These are phyloP conservation scores for Gloeostereum incarnatum DNA, from an alignment of 768 basidiomycete genomes.

Conservation along the genomic window DNA sequence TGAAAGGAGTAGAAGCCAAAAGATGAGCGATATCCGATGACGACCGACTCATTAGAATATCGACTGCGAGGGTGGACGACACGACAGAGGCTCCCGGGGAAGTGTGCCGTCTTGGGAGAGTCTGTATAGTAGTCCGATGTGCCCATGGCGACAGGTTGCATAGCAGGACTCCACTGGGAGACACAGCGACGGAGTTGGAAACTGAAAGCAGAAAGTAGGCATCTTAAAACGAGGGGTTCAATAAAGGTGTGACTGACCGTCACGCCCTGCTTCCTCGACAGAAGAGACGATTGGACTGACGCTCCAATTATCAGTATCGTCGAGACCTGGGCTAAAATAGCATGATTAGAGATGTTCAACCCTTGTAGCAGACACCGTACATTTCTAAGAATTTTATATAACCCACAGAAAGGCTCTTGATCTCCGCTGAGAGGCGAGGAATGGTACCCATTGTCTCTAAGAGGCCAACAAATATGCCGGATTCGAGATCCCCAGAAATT, in stretches of 20 bases:
- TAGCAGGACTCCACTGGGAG: conserved; percentile 50
- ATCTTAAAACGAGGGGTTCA: neutral
- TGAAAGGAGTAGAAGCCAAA: conserved; percentile 32
- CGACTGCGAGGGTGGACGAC: conserved; percentile 21
- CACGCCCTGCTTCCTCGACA: conserved; percentile 30
- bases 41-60: conserved; percentile 43
- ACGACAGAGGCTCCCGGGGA: too few species aligned
- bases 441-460: conserved; percentile 36
- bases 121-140: conserved; percentile 29
- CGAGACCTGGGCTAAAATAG: conserved; percentile 38
- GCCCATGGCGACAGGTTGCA: conserved; percentile 36
- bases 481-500: conserved; percentile 9
- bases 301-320: conserved; percentile 42
- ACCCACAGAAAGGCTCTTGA: conserved; percentile 37
- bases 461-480: conserved; percentile 36
- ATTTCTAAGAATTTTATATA: conserved; percentile 39
- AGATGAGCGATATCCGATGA: conserved; percentile 52
- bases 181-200: conserved; percentile 42
- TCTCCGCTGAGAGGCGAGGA: conserved; percentile 18
- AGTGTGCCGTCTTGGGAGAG: conserved; percentile 27
- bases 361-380: conserved; percentile 30
- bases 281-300: conserved; percentile 34
- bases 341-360: too few species aligned
- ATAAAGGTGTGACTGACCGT: conserved; percentile 43
- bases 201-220: conserved; percentile 27